phyloP scores from a whole-genome alignment of 208 protist genomes.

The Trypanosoma boissoni region DNA sequence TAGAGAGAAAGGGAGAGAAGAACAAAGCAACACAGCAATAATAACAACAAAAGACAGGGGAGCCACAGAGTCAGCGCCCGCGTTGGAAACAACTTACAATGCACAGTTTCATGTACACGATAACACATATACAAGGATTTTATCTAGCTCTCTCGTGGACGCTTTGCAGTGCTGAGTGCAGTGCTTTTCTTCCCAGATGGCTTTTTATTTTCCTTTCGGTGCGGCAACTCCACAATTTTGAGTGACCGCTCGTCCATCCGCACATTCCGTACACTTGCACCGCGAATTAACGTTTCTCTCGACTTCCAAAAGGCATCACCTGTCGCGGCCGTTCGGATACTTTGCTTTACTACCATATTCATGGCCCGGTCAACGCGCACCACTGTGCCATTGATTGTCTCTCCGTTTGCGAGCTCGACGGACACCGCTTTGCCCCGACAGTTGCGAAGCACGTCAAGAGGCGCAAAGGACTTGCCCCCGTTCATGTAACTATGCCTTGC shows the following conservation, averaged over 20 bases:
- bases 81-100: too few relatives aligned
- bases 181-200: constrained; percentile 14
- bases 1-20: neutral
- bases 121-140: neutral
- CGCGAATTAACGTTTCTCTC: constrained; percentile 69
- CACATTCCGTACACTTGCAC: constrained; percentile 69
- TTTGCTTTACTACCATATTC: constrained; percentile 83
- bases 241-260: constrained; percentile 73
- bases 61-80: too few relatives aligned
- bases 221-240: constrained; percentile 8
- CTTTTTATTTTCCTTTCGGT: constrained; percentile 2
- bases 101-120: neutral
- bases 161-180: constrained; percentile 10
- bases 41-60: constrained; percentile 2
- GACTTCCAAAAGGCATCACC: constrained; percentile 70
- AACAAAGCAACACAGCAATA: constrained; percentile 19
- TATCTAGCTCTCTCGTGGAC: constrained; percentile 4
- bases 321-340: constrained; percentile 53
- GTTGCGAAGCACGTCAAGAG: constrained; percentile 81
- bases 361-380: constrained; percentile 76
- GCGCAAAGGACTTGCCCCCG: constrained; percentile 36
- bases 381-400: constrained; percentile 80
- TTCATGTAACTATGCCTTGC: too few relatives aligned
- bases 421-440: constrained; percentile 75
- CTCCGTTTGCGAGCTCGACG: constrained; percentile 60